phyloP scores from a whole-genome alignment of 164 flowering plant species.

The Pachysandra terminalis region DNA sequence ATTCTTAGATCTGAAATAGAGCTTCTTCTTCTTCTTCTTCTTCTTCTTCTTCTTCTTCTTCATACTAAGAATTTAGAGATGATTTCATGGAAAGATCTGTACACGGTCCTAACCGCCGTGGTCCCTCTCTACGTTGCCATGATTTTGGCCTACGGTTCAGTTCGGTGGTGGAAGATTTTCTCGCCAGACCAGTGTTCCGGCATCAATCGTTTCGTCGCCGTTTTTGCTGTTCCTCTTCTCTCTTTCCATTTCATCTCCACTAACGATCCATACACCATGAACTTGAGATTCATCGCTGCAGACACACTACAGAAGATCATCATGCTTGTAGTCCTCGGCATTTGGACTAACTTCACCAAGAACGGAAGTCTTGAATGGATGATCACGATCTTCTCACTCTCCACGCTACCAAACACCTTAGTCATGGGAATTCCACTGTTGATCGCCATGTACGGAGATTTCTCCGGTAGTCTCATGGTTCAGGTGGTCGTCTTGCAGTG shows the following conservation, averaged over 20 bases:
- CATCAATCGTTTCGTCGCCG: slow-evolving; percentile 49
- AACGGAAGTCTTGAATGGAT: slow-evolving; percentile 43
- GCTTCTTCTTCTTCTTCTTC: too few species aligned
- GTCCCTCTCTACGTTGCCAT: slow-evolving; percentile 48
- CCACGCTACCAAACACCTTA: slow-evolving; percentile 51
- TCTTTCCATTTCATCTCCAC: slow-evolving; percentile 56
- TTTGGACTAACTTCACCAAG: slow-evolving; percentile 35
- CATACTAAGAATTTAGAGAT: slow-evolving; percentile 9
- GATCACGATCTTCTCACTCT: slow-evolving; percentile 48
- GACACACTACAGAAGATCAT: slow-evolving; percentile 49
- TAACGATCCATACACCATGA: slow-evolving; percentile 44
- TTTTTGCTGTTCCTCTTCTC: slow-evolving; percentile 50
- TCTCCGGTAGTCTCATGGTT: slow-evolving; percentile 44
- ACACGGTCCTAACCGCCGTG: slow-evolving; percentile 46
- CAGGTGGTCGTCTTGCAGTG: slow-evolving; percentile 53
- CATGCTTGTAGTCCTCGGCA: slow-evolving; percentile 29
- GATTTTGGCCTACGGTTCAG: slow-evolving; percentile 51
- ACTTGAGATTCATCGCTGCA: slow-evolving; percentile 48
- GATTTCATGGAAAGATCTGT: slow-evolving; percentile 45
- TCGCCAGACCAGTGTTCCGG: slow-evolving; percentile 51
- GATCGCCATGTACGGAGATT: slow-evolving; percentile 41
- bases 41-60: too few species aligned
- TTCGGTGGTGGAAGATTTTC: slow-evolving; percentile 52
- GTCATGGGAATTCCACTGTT: slow-evolving; percentile 56
- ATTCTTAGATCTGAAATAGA: too few species aligned